Conservation (phyloP, 23 red algal species). For the Gracilaria domingensis region DNA sequence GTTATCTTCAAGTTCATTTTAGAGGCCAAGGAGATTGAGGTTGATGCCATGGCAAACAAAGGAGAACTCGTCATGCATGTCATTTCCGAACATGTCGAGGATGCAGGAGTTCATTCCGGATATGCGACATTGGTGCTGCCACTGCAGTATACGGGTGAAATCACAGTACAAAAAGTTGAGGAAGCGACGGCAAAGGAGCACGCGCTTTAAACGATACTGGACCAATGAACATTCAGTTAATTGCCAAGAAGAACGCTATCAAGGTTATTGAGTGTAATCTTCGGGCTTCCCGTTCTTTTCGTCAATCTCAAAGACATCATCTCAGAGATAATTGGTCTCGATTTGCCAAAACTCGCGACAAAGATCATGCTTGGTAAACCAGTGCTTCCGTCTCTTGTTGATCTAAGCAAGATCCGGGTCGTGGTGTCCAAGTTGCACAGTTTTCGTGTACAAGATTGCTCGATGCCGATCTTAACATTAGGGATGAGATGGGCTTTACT, state of each 20-base stretch:
- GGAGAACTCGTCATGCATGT: constrained; percentile 98
- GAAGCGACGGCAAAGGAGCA: constrained; percentile 91
- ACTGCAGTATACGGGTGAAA: constrained; percentile 83
- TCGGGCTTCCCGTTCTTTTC: constrained; percentile 92
- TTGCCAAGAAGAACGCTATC: constrained; percentile 99
- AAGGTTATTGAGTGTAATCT: constrained; percentile 99
- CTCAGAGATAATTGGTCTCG: constrained; percentile 93
- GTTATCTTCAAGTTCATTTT: constrained; percentile 99
- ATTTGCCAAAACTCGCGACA: constrained; percentile 96
- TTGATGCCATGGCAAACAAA: constrained; percentile 95
- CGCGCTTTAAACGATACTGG: constrained; percentile 96
- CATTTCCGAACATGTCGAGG: constrained; percentile 97
- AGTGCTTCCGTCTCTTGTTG: constrained; percentile 86
- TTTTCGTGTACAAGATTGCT: constrained; percentile 97
- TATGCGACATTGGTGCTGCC: constrained; percentile 97
- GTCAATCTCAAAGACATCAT: too few relatives aligned
- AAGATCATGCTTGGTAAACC: constrained; percentile 96
- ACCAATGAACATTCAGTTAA: constrained; percentile 99
- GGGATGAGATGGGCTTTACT: constrained; percentile 97
- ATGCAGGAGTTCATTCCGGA: constrained; percentile 98
- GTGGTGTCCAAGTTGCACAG: constrained; percentile 97
- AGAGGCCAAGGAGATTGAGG: constrained; percentile 99
- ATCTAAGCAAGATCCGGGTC: constrained; percentile 73
- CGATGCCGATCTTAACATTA: constrained; percentile 95
- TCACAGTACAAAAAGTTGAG: constrained; percentile 96